Base-by-base conservation (phyloP, 805 yeast species). In the Myxozyma sirexii region DNA sequence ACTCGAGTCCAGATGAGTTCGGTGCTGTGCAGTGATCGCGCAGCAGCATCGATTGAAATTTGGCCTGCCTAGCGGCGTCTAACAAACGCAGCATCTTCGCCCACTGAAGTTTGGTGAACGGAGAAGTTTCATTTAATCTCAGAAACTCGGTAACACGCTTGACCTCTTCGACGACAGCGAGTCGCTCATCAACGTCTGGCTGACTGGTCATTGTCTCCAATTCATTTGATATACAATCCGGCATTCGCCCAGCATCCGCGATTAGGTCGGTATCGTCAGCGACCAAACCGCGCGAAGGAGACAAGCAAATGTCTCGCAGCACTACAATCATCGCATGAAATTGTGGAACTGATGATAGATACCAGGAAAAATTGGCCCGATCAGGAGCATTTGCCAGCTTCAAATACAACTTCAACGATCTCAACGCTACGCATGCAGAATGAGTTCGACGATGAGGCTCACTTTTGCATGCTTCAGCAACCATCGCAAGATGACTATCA, bases 251-350 rank as follows among this genome's bases (percentile, higher is more conserved):
- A 13, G 26, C 23, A 19, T 27, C 54, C 2, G 8, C 35, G 21
- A 24, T 27, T 4, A 43, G 29, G n/a, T 21, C 42, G 19, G 21
- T 35, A 5, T 45, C 49, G 5, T 19, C 24, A 1, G 38, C 31
- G 6, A 27, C 39, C 15, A 51, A 19, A n/a, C 50, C 49, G 7
- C 52, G 43, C 15, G 10, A n/a, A 10, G 63, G 59, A 21, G 51
- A 45, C 4, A 13, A 23, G 19, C 47, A 59, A 26, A 59, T 27
- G 33, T 59, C 63, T 17, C 59, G 27, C 44, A 59, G 39, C 13
- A 56, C 45, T n/a, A 59, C 55, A 41, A 52, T 48, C 41, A 56
- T 52, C n/a, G 63, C 58, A 23, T 54, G 60, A 29, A 59, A 59
- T 41, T 59, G 63, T 10, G 61, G 59, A 12, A 38, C 29, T 8